Conservation (phyloP, 768 basidiomycete genomes). For the Tephrocybe sp. region DNA sequence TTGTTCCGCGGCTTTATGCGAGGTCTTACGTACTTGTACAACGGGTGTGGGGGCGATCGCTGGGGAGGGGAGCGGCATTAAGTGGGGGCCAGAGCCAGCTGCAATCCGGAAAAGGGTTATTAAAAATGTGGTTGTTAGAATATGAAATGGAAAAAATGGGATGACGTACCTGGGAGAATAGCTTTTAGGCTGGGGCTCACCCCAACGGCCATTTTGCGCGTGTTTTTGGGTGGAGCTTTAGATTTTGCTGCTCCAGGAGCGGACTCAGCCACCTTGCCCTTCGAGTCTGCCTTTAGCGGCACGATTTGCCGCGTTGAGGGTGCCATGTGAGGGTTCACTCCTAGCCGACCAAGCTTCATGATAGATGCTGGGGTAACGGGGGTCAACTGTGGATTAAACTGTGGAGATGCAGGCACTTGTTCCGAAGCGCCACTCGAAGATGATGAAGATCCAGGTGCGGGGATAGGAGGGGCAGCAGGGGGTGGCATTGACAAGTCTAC, state of each 20-base stretch:
- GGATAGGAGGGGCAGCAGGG: conserved; percentile 58
- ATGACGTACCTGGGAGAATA: conserved; percentile 62
- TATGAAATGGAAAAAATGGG: conserved; percentile 4
- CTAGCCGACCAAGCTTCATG: conserved; percentile 79
- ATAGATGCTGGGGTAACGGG: conserved; percentile 92
- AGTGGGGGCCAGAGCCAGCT: conserved; percentile 21
- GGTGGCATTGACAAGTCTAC: conserved; percentile 91
- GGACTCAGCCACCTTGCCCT: conserved; percentile 18
- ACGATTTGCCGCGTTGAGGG: conserved; percentile 24
- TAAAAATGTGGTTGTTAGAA: too few relatives aligned
- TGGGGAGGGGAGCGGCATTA: conserved; percentile 8
- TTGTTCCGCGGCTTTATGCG: conserved; percentile 96
- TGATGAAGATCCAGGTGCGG: conserved; percentile 15
- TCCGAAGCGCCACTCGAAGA: conserved; percentile 7
- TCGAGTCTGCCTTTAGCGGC: conserved; percentile 13
- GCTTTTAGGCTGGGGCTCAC: conserved; percentile 64
- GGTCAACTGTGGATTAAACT: conserved; percentile 35
- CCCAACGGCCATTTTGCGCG: conserved; percentile 28
- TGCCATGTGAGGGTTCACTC: conserved; percentile 44
- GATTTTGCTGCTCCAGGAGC: conserved; percentile 26
- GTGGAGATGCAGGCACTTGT: conserved; percentile 15
- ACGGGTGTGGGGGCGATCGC: conserved; percentile 12
- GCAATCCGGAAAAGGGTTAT: background rate
- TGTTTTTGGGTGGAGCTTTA: conserved; percentile 21
- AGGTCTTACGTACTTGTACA: conserved; percentile 63